Base-by-base conservation (phyloP, 2,329 filamentous ascomycete genomes). In the Botryotinia narcissicola region DNA sequence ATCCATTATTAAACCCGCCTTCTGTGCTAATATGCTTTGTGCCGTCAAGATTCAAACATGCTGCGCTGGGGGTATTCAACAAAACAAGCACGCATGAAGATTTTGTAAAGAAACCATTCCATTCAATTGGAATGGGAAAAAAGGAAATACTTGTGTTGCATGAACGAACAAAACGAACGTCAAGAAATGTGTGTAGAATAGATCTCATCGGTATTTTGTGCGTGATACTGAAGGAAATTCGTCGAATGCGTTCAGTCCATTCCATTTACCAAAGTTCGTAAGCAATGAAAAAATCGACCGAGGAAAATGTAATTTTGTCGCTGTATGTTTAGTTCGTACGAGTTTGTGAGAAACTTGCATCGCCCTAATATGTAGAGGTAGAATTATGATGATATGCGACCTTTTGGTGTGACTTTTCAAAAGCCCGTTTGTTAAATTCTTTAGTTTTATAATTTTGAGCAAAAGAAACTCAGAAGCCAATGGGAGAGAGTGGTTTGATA, bases 401-500 rank as follows among this genome's bases (percentile, higher is more conserved):
- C 10, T 46, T 46, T 64, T 48, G 69, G n/a, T 32, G 46, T 42
- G 35, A 68, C 66, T 57, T 29, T 32, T n/a, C 25, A 18, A 57
- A 57, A 68, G 46, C 22, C 64, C 10, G 25, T 29, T 7, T 57
- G 48, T 35, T 51, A n/a, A 51, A 42, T 46, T 71, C 10, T 71
- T 37, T 63, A n/a, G 10, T 64, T 9, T 66, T 32, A 7, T 54
- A n/a, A 42, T 29, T 6, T 40, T 68, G 37, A 46, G 62, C 35
- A 25, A 20, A 62, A 35, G 37, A 29, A 37, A 37, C 66, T 77
- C 72, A 81, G 35, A 91, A 87, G 75, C 88, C 87, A 79, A 90
- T 83, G 20, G 89, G 89, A 51, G 89, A 91, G 64, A 91, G 81
- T 60, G 90, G 90, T 81, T 90, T 89, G 79, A 92, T 91, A 7